Evolutionary conservation across 2,329 filamentous ascomycete genomes (phyloP).

Genomic region (Fusarium longipes): DNA sequence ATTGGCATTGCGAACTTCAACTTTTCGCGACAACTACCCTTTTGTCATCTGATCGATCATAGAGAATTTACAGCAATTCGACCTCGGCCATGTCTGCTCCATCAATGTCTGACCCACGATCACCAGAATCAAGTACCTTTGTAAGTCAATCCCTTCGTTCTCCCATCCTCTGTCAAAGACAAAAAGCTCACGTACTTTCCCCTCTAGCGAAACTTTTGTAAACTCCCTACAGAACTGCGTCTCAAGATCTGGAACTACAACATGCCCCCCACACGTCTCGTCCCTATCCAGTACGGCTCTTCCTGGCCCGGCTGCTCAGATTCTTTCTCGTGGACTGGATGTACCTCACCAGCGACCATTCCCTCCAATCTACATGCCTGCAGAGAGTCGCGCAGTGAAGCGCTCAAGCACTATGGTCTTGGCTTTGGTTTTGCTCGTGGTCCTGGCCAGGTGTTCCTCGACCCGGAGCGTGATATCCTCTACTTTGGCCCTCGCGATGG

Average conservation of each 20-base stretch:
- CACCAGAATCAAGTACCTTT: constrained; percentile 22
- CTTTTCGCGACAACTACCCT: not conserved
- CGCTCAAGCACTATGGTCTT: constrained; percentile 55
- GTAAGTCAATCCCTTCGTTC: constrained; percentile 24
- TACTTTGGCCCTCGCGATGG: constrained; percentile 60
- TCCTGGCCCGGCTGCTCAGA: constrained; percentile 44
- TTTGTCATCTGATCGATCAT: not conserved
- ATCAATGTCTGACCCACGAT: constrained; percentile 2
- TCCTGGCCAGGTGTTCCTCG: constrained; percentile 57
- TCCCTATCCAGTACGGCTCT: constrained; percentile 56
- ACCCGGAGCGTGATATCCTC: constrained; percentile 56
- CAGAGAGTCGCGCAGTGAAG: constrained; percentile 59
- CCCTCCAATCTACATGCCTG: constrained; percentile 60
- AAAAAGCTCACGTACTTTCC: not conserved
- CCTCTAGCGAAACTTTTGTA: constrained; percentile 55
- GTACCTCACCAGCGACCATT: constrained; percentile 55
- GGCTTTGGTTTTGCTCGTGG: constrained; percentile 57
- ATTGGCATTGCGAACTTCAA: not conserved
- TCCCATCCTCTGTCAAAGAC: not conserved
- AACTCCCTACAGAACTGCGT: constrained; percentile 60
- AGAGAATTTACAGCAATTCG: not conserved
- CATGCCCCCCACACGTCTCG: constrained; percentile 56
- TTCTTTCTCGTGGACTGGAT: constrained; percentile 47
- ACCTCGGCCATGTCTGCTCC: constrained; percentile 17
- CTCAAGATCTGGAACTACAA: constrained; percentile 61